Evolutionary conservation across 2,329 filamentous ascomycete genomes (phyloP), one percentile per base, ranked within the genome.

Genomic region (Annulohypoxylon truncatum): DNA sequence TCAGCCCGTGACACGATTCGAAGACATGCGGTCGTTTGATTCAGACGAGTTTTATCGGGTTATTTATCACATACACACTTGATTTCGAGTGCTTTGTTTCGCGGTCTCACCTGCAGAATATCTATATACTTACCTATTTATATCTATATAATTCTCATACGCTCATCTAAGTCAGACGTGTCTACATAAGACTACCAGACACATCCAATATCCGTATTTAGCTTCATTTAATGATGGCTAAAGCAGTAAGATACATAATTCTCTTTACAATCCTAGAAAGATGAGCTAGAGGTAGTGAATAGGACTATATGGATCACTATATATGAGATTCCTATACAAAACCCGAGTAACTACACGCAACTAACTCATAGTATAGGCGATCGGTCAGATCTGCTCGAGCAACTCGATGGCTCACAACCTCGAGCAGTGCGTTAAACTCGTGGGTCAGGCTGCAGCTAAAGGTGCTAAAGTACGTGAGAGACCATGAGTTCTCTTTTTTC

Each of bases 311-410:
- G 4, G n/a, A 22, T n/a, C n/a, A n/a, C n/a, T n/a, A n/a, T n/a
- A n/a, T n/a, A n/a, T n/a, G 1, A 42, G 33, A 24, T 15, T 13
- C 13, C 5, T 33, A 4, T 9, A 26, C 4, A 15, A 47, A 6
- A 13, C 8, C 8, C 12, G 9, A 13, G 44, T 38, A 42, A 20
- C 12, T 47, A 44, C 35, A 44, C 15, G 2, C 28, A 7, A n/a
- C 53, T 55, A 60, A 57, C 29, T 24, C 22, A 5, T 22, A 61
- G 1, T 33, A 26, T 74, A 96, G 93, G 94, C 94, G 70, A 85
- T 97, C 47, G 94, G 94, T 31, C 95, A 97, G 80, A 88, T 97
- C 79, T 94, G 93, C 81, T 94, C 94, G 35, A 96, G 93, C 63
- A 85, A 89, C 66, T 92, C 87, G 69, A 89, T 96, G 83, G 80